Evolutionary conservation across 2,329 filamentous ascomycete species (phyloP).

Genomic region (Aureobasidium pullulans): DNA sequence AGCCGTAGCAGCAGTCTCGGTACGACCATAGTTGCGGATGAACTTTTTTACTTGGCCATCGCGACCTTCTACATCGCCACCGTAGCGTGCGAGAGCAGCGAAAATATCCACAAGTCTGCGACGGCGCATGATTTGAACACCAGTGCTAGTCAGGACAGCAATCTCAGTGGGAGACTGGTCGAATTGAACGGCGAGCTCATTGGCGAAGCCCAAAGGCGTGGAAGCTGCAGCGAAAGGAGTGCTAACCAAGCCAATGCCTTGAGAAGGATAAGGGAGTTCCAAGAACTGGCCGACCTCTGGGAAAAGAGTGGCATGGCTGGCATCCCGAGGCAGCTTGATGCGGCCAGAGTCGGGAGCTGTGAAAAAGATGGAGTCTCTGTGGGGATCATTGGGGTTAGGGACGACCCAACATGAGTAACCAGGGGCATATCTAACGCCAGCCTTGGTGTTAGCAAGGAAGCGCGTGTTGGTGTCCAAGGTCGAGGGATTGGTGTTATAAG

Average conservation of each 20-base stretch:
- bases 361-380: slow-evolving; percentile 63
- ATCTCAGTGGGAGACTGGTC: slow-evolving; percentile 76
- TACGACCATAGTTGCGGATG: slow-evolving; percentile 75
- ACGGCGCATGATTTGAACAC: slow-evolving; percentile 77
- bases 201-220: slow-evolving; percentile 75
- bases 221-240: slow-evolving; percentile 61
- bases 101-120: slow-evolving; percentile 87
- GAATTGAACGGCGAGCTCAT: slow-evolving; percentile 94
- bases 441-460: slow-evolving; percentile 29
- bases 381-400: slow-evolving; percentile 29
- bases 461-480: slow-evolving; percentile 28
- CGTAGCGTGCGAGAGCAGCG: slow-evolving; percentile 67
- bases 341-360: slow-evolving; percentile 81
- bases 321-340: slow-evolving; percentile 47
- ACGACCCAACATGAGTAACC: slow-evolving; percentile 89
- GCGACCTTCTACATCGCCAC: slow-evolving; percentile 68
- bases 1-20: slow-evolving; percentile 83
- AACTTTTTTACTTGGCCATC: slow-evolving; percentile 79
- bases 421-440: slow-evolving; percentile 58
- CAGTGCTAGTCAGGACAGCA: slow-evolving; percentile 83
- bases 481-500: slow-evolving; percentile 18
- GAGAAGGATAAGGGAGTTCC: slow-evolving; percentile 62
- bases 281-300: slow-evolving; percentile 78
- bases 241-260: slow-evolving; percentile 72
- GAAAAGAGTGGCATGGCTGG: slow-evolving; percentile 44